Evolutionary conservation across 768 basidiomycete species (phyloP).

Genomic region (Psilocybe subaeruginosa): DNA sequence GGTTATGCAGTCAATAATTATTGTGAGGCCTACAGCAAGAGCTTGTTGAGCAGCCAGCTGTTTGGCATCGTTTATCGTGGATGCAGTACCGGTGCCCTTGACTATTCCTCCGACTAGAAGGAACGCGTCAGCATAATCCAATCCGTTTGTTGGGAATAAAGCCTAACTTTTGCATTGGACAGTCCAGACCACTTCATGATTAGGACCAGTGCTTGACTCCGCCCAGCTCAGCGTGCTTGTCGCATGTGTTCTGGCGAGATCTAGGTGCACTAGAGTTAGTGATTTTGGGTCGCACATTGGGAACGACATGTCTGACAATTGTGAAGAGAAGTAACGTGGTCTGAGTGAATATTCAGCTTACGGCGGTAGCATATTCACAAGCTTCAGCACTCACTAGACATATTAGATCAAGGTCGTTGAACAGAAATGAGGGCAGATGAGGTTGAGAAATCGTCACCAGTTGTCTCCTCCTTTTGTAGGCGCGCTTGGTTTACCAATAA

Average conservation of each 20-base stretch:
- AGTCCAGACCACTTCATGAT: slow-evolving; percentile 50
- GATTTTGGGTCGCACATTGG: not conserved
- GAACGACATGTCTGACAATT: slow-evolving; percentile 40
- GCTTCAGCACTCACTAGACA: slow-evolving; percentile 20
- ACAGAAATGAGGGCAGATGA: not conserved
- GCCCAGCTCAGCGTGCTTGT: slow-evolving; percentile 41
- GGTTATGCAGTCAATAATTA: not conserved
- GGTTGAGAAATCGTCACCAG: not conserved
- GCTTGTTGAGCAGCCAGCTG: slow-evolving; percentile 50
- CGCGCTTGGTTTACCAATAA: slow-evolving; percentile 1
- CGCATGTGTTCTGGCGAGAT: slow-evolving; percentile 27
- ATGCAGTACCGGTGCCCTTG: slow-evolving; percentile 49
- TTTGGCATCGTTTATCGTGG: slow-evolving; percentile 47
- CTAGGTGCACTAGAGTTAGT: slow-evolving; percentile 21
- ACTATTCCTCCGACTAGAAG: slow-evolving; percentile 47
- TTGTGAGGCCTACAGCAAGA: slow-evolving; percentile 33
- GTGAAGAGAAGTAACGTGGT: slow-evolving; percentile 37
- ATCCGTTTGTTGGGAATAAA: not conserved
- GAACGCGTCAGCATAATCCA: not conserved
- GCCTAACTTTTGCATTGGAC: slow-evolving; percentile 59
- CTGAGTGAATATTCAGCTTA: slow-evolving; percentile 18
- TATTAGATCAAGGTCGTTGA: not conserved
- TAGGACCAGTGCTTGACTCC: slow-evolving; percentile 42
- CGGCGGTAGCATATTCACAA: not conserved
- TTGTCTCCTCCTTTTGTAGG: slow-evolving; percentile 15